These are phyloP conservation scores for Lachnellula cervina DNA, from an alignment of 2,329 filamentous ascomycete genomes.

Conservation along the genomic window DNA sequence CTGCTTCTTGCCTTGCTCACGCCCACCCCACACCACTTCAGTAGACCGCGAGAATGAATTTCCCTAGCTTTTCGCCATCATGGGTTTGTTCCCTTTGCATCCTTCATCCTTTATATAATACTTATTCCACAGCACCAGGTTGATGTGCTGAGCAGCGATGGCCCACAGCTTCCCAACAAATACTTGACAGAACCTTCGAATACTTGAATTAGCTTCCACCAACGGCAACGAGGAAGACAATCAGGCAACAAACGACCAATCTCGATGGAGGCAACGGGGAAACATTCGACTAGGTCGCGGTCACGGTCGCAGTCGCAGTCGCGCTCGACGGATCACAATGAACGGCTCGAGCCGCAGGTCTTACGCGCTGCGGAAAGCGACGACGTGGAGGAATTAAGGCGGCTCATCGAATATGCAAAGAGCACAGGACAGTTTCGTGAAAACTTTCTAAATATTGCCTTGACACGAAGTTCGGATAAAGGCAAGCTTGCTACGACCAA, in stretches of 20 bases:
- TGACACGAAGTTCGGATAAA: slow-evolving; percentile 25
- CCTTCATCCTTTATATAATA: no score
- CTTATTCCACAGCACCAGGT: no score
- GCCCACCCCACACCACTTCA: no score
- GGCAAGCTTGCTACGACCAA: slow-evolving; percentile 19
- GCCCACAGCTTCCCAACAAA: no score
- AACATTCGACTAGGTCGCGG: slow-evolving; percentile 8
- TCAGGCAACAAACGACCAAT: neutral
- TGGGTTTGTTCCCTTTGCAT: no score
- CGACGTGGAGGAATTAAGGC: slow-evolving; percentile 17
- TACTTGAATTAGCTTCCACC: no score
- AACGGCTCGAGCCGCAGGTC: slow-evolving; percentile 23
- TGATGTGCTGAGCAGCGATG: no score
- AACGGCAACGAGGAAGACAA: no score
- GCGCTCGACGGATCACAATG: slow-evolving; percentile 21
- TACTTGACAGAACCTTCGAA: no score
- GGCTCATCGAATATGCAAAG: slow-evolving; percentile 18
- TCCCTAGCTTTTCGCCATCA: no score
- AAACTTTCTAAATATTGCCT: slow-evolving; percentile 21
- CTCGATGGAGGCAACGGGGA: slow-evolving; percentile 2
- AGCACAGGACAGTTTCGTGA: slow-evolving; percentile 19
- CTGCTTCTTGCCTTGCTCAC: no score
- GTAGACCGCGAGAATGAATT: no score
- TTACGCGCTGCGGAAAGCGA: slow-evolving; percentile 23
- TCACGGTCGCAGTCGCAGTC: slow-evolving; percentile 15